Percentiles rank a stretch among this genome's conserved stretches.
Conservation (phyloP, 345 rosid species). For the Salix koriyanagi region DNA sequence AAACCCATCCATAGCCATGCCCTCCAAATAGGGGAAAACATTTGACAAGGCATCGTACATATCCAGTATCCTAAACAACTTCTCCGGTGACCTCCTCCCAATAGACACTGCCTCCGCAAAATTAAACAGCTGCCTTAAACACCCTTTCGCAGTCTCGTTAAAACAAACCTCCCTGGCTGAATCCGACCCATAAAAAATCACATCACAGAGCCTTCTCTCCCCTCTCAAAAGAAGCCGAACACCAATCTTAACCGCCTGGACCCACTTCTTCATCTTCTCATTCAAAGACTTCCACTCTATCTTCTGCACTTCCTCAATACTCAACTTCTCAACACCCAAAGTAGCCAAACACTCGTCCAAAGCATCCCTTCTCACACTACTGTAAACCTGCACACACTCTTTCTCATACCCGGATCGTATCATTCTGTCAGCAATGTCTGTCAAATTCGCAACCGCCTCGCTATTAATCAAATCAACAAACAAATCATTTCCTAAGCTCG, state of each 20-base stretch:
- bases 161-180: constrained; percentile 67
- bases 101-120: constrained; percentile 91
- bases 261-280: constrained; percentile 99
- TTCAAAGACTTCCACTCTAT: constrained; percentile 88
- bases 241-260: constrained; percentile 71
- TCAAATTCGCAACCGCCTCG: constrained; percentile 58
- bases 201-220: constrained; percentile 76
- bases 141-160: constrained; percentile 79
- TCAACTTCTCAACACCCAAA: constrained; percentile 82
- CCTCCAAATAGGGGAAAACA: constrained; percentile 50
- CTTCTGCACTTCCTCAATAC: constrained; percentile 92
- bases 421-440: constrained; percentile 86
- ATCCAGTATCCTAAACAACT: constrained; percentile 87
- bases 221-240: constrained; percentile 69
- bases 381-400: constrained; percentile 89
- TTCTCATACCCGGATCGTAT: constrained; percentile 82
- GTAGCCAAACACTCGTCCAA: constrained; percentile 75
- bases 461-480: constrained; percentile 72
- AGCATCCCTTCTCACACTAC: constrained; percentile 69
- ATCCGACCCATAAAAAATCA: constrained; percentile 58
- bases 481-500: constrained; percentile 70
- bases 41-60: constrained; percentile 81
- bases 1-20: constrained; percentile 56
- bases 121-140: constrained; percentile 80
- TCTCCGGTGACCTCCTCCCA: constrained; percentile 78